These are phyloP conservation scores for Fragilariopsis cylindrus DNA, from an alignment of 108 stramenopile species.

Conservation along the genomic window DNA sequence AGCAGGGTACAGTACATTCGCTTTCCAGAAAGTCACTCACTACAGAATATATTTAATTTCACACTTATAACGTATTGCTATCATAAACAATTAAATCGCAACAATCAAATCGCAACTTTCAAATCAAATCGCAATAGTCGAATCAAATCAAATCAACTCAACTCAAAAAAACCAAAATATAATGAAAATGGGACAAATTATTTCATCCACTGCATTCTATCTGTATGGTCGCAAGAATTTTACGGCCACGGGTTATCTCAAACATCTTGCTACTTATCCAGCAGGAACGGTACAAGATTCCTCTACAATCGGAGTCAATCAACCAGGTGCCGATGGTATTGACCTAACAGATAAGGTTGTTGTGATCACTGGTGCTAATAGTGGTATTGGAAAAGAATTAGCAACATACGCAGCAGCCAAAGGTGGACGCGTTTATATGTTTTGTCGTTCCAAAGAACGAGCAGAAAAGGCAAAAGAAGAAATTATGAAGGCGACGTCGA, in stretches of 20 bases:
- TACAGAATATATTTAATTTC: too few relatives aligned
- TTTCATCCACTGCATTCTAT: slow-evolving; percentile 71
- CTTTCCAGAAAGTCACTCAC: too few relatives aligned
- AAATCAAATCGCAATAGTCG: background rate
- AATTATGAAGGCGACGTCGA: slow-evolving; percentile 64
- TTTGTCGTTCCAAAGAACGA: slow-evolving; percentile 86
- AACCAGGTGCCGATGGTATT: slow-evolving; percentile 57
- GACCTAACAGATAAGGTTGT: slow-evolving; percentile 73
- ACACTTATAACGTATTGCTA: too few relatives aligned
- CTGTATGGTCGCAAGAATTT: slow-evolving; percentile 74
- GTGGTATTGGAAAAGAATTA: slow-evolving; percentile 86
- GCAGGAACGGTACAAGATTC: slow-evolving; percentile 54
- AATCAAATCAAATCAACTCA: background rate
- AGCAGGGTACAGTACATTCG: too few relatives aligned
- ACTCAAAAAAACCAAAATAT: background rate
- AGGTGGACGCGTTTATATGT: slow-evolving; percentile 86
- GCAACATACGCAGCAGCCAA: slow-evolving; percentile 85
- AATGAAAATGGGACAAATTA: slow-evolving; percentile 40
- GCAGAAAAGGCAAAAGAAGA: slow-evolving; percentile 77
- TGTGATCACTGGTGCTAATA: slow-evolving; percentile 82
- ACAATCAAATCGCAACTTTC: too few relatives aligned
- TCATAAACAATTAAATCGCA: too few relatives aligned
- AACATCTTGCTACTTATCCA: slow-evolving; percentile 63
- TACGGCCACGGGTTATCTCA: slow-evolving; percentile 76
- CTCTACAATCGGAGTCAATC: slow-evolving; percentile 37